Base-by-base conservation (phyloP, 805 yeast species). In the Suhomyces sp. region DNA sequence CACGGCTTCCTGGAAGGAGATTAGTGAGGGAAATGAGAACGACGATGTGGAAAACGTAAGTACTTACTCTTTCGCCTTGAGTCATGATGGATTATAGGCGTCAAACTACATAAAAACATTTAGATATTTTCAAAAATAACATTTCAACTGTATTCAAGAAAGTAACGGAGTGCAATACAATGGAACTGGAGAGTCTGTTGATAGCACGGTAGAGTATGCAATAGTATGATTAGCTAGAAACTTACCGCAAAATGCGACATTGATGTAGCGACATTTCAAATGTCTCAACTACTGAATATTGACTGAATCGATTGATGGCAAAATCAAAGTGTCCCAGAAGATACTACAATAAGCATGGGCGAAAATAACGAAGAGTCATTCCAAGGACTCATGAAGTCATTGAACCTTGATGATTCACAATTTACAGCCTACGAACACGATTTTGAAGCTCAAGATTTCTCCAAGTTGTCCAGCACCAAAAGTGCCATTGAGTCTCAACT, bases 1-100 rank as follows among this genome's bases (percentile, higher is more conserved):
- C 5, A 71, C 76, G 31, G 85, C 87, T 0, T 81, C 85, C 21
- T 84, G 89, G 89, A 72, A 72, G 39, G 89, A 84, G 57, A 83
- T 84, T 54, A 73, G 80, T 50, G 75, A 78, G 65, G 78, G 79
- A 17, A 66, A 69, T 45, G 81, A 67, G 43, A 71, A 76, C 57
- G 78, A 76, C 53, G 79, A 74, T 29, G 72, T 75, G 17, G 79
- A 75, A 33, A 64, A 63, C 19, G 70, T 73, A 15, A 69, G 76
- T 54, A 71, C 73, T 27, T 70, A 69, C 55, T 75, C 79, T 1
- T 73, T 73, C 58, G 77, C 79, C 7, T 58, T 71, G 13, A 72
- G 77, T 54, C 52, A 54, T 40, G 57, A 53, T 3, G 55, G 58
- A 9, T 43, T 31, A n/a, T 31, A 31, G 27, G 27, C 27, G 9